Base-by-base conservation (phyloP, 352 stramenopile species). In the Pythium phragmitis region DNA sequence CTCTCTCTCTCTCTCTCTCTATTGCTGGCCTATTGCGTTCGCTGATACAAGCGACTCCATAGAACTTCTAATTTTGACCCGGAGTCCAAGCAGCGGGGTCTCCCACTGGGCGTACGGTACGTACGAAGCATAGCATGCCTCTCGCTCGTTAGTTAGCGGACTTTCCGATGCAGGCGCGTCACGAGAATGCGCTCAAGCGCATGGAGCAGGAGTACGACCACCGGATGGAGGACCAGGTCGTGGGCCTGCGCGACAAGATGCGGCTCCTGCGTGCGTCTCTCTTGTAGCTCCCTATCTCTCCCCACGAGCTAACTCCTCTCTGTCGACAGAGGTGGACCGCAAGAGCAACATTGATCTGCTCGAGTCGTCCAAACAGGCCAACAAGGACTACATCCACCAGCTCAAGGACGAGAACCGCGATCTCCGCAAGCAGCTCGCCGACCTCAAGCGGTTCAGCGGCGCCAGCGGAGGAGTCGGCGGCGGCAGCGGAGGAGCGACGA, bases 331-430 rank as follows among this genome's bases (percentile, higher is more conserved):
- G 74, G 81, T 93, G n/a, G 85, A 94, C 57, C 78, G 88, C 21
- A 93, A 93, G 55, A 87, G 75, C 70, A 96, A 94, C 55, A 83
- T 96, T 23, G 82, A 94, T 56, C 46, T 89, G 48, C 69, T 96
- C 19, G 84, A 97, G 55, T 80, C 87, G 17, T 96, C 79, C 63
- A 98, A 97, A 53, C 81, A 92, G 52, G 90, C 87, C 36, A 96
- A 96, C 68, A 95, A 97, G 53, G 85, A 96, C 41, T 95, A 96
- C 58, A 91, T 94, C 58, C 79, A 81, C 13, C 72, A 91, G 54
- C 73, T 98, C 47, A 90, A 96, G 50, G 79, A 83, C 60, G 90
- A 97, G 60, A 97, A 97, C 66, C 90, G 89, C 17, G 87, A 97
- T 14, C 57, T 97, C 36, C 76, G 90, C 39, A 92, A 96, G 67